Evolutionary conservation across 352 stramenopile species (phyloP), one percentile per base, ranked within the genome.

Genomic region (Phytophthora pistaciae): DNA sequence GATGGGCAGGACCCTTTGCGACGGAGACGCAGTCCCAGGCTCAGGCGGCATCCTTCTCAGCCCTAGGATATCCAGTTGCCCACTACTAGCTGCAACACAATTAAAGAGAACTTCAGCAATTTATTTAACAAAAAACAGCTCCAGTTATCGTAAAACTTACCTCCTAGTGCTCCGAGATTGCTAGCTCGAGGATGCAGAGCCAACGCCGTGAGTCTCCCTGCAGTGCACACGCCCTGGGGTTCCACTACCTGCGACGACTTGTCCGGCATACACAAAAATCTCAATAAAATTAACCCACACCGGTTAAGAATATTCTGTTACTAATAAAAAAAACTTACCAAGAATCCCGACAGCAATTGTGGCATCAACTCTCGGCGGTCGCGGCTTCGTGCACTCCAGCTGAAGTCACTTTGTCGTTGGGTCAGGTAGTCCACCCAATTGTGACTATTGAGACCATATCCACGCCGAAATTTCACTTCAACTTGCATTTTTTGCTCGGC

Each of bases 111-210:
- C 38, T n/a, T 44, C 4, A 44, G 13, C 4, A 44, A 44, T 16
- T 9, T 6, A 9, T 8, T 16, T n/a, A 44, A 44, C 13, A 14
- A 44, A 42, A 44, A 44, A n/a, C 5, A 57, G 10, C 27, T 16
- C 14, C 2, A 20, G 23, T 20, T 73, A n/a, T 16, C 10, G 10
- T 44, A 44, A n/a, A 44, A 18, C 69, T 56, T 59, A 88, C 80
- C 72, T 20, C 70, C 70, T 21, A 84, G 66, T n/a, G 80, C 80
- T 10, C 69, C 78, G n/a, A 81, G 56, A 64, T 75, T 72, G 31
- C 49, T 77, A 10, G 52, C 61, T 46, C 16, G 31, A 23, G 60
- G 46, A 62, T 80, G 74, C 14, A 88, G 60, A 16, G 70, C 74
- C 3, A 84, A 50, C n/a, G 72, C 66, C 21, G 73, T 85, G n/a